These are phyloP conservation scores for Colletotrichum sp. DNA, from an alignment of 2,329 filamentous ascomycete species.

Conservation along the genomic window DNA sequence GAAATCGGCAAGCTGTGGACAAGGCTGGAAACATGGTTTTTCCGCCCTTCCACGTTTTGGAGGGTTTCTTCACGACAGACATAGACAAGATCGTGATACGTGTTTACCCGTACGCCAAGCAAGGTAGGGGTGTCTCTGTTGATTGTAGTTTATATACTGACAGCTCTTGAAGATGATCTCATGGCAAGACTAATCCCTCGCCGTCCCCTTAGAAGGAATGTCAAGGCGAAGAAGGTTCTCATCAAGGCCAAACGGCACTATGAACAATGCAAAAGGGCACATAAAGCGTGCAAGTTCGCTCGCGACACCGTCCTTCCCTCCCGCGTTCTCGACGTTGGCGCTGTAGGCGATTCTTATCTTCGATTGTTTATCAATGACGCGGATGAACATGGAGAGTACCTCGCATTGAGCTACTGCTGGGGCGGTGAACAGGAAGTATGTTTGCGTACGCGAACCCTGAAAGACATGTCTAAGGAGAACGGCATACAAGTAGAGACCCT, in stretches of 20 bases:
- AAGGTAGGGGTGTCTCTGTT: neutral
- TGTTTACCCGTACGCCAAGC: neutral
- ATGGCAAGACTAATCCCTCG: neutral
- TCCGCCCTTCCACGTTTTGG: neutral
- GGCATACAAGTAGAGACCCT: neutral
- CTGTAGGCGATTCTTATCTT: neutral
- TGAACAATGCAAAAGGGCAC: neutral
- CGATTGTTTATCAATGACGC: neutral
- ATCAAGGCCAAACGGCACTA: neutral
- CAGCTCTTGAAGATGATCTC: neutral
- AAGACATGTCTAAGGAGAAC: neutral
- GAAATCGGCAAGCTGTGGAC: neutral
- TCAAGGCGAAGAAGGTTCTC: neutral
- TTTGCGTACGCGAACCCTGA: neutral
- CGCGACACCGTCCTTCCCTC: neutral
- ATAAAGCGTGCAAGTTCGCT: neutral
- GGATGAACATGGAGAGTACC: constrained; percentile 4
- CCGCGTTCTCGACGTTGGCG: constrained; percentile 10
- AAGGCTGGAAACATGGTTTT: neutral
- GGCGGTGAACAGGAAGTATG: constrained; percentile 1
- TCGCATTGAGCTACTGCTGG: constrained; percentile 26
- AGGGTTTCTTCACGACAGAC: neutral
- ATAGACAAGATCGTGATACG: neutral
- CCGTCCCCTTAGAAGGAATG: neutral
- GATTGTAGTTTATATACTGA: neutral